Evolutionary conservation across 164 flowering plant species (phyloP), one percentile per base, ranked within the genome.

Genomic region (Tetracentron sinense): DNA sequence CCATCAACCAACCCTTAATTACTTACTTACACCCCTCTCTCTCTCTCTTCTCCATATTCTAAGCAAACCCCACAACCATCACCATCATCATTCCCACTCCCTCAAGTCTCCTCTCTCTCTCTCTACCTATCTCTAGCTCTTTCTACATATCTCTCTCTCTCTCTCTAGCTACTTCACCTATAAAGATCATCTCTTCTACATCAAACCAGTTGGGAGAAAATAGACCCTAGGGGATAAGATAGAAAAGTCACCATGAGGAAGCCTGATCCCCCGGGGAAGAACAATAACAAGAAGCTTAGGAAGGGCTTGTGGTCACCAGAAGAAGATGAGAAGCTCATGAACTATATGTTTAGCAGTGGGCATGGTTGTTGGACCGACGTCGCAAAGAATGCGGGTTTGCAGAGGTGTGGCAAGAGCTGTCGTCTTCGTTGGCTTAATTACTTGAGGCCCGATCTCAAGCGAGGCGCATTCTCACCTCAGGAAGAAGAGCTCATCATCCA

Each of bases 251-350:
- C 16, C 27, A 82, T 80, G 85, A 81, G 79, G 70, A 83, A 71
- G 78, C 80, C 82, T 15, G 78, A 81, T 56, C 62, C 58, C 25
- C 56, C 60, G 49, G 72, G 65, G 16, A 75, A 72, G 58, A 64
- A 27, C 67, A 68, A 21, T 17, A 63, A 44, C 20, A 74, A 58
- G 30, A 83, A 83, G 78, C 72, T 84, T 7, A 72, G 86, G 58
- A 86, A 84, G 60, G 92, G 92, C 0, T 66, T 86, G 56, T 86
- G 92, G 92, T 86, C n/a, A n/a, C n/a, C n/a, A n/a, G n/a, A n/a
- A n/a, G n/a, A n/a, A n/a, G n/a, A n/a, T n/a, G n/a, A n/a, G n/a
- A n/a, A n/a, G n/a, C n/a, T n/a, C n/a, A n/a, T n/a, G n/a, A n/a
- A n/a, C n/a, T n/a, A n/a, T n/a, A n/a, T n/a, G n/a, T n/a, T n/a